These are phyloP conservation scores for Sisymbrium irio DNA, from an alignment of 345 rosid genomes.

Conservation along the genomic window DNA sequence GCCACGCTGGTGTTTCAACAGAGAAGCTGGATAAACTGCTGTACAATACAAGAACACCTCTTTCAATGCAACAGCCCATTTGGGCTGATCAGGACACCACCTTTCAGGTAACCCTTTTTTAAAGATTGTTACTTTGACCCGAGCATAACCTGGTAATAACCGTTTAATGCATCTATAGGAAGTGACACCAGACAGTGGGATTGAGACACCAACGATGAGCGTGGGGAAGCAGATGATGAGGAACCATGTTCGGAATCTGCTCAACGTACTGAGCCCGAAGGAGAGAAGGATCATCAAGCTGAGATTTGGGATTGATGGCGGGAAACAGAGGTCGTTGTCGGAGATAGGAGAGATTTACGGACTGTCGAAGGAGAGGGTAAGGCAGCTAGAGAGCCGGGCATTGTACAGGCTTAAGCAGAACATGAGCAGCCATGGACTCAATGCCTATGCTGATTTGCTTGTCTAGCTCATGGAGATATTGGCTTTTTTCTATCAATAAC, in stretches of 20 bases:
- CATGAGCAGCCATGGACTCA: conserved; percentile 52
- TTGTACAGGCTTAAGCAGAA: conserved; percentile 68
- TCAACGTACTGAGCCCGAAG: conserved; percentile 46
- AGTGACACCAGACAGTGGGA: conserved; percentile 61
- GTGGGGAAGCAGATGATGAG: conserved; percentile 69
- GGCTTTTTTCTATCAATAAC: neutral
- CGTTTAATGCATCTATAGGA: conserved; percentile 43
- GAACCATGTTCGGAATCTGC: conserved; percentile 58
- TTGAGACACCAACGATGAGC: conserved; percentile 58
- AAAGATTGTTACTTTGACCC: neutral
- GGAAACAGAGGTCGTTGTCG: conserved; percentile 54
- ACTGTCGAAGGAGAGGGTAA: conserved; percentile 68
- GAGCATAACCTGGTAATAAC: neutral
- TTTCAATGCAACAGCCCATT: conserved; percentile 69
- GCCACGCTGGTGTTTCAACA: conserved; percentile 63
- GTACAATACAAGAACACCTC: conserved; percentile 52
- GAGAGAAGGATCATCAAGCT: conserved; percentile 78
- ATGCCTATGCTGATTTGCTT: conserved; percentile 61
- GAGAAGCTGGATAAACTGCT: conserved; percentile 55
- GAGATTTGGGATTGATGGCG: conserved; percentile 71
- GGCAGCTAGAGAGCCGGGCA: conserved; percentile 79
- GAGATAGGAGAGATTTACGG: conserved; percentile 65
- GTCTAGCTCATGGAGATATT: conserved; percentile 34
- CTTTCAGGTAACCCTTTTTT: conserved; percentile 52
- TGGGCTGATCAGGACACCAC: conserved; percentile 78